These are phyloP conservation scores for Pichia kluyveri DNA, from an alignment of 805 yeast species.

Conservation along the genomic window DNA sequence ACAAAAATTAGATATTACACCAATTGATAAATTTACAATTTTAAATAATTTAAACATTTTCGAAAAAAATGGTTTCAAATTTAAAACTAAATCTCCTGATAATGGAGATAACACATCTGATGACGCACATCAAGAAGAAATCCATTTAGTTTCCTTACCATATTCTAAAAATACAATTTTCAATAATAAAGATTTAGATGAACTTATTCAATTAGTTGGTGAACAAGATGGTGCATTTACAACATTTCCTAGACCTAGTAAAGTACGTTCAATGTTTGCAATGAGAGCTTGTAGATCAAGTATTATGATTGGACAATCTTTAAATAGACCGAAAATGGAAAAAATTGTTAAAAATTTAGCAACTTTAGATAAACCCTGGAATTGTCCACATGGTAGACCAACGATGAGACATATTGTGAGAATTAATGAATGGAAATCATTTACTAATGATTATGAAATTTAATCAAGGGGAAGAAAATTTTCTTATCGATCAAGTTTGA, in stretches of 20 bases:
- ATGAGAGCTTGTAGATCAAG: slow-evolving; percentile 92
- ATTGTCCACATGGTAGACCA: slow-evolving; percentile 95
- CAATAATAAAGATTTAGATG: slow-evolving; percentile 62
- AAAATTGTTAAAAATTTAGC: slow-evolving; percentile 61
- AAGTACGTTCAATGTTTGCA: slow-evolving; percentile 78
- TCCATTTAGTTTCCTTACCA: slow-evolving; percentile 59
- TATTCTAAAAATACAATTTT: slow-evolving; percentile 62
- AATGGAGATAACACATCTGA: slow-evolving; percentile 30
- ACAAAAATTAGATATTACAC: slow-evolving; percentile 49
- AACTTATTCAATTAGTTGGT: slow-evolving; percentile 58
- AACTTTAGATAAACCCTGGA: slow-evolving; percentile 86
- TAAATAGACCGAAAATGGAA: slow-evolving; percentile 53
- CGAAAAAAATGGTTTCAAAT: slow-evolving; percentile 67
- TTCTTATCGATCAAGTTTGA: no score
- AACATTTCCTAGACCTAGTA: slow-evolving; percentile 53
- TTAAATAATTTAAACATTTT: slow-evolving; percentile 51
- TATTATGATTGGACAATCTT: slow-evolving; percentile 83
- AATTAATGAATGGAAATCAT: slow-evolving; percentile 36
- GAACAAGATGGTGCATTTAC: slow-evolving; percentile 38
- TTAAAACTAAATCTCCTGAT: slow-evolving; percentile 32
- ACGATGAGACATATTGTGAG: slow-evolving; percentile 87
- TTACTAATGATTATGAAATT: slow-evolving; percentile 33
- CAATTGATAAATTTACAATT: slow-evolving; percentile 70
- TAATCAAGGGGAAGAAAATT: not conserved
- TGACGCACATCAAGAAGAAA: slow-evolving; percentile 21